These are phyloP conservation scores for Trametes cubensis DNA, from an alignment of 768 basidiomycete genomes.

Conservation along the genomic window DNA sequence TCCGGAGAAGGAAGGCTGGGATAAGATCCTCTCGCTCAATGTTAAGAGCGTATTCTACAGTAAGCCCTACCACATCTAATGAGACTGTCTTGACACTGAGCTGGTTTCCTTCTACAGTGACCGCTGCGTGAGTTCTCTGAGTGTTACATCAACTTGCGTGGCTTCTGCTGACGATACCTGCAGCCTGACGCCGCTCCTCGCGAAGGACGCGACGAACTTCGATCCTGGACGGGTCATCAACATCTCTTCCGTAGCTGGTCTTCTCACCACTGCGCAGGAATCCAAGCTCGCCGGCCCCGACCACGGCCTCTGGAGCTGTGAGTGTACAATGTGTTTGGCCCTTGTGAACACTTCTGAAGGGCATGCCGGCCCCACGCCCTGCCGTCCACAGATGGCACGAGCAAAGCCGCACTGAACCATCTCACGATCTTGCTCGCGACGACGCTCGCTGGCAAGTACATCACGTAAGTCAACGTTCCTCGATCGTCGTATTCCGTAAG, in stretches of 20 bases:
- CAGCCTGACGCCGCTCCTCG: conserved; percentile 61
- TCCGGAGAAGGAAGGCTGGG: conserved; percentile 86
- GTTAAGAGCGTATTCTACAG: conserved; percentile 86
- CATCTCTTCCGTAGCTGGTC: conserved; percentile 71
- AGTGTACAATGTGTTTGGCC: conserved; percentile 34
- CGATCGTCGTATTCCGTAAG: background rate
- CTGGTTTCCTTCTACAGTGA: conserved; percentile 44
- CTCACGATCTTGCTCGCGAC: conserved; percentile 72
- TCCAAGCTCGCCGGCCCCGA: conserved; percentile 52
- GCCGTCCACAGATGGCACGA: conserved; percentile 61
- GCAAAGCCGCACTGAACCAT: conserved; percentile 88
- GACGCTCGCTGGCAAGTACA: conserved; percentile 58
- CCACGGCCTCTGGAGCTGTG: conserved; percentile 79
- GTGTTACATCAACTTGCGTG: too few species aligned
- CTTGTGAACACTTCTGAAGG: background rate
- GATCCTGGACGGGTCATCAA: conserved; percentile 83
- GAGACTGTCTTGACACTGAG: background rate
- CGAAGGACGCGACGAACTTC: conserved; percentile 60
- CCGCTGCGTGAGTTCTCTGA: conserved; percentile 50
- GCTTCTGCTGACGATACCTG: background rate
- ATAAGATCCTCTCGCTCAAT: conserved; percentile 79
- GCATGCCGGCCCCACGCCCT: conserved; percentile 1
- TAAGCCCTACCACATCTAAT: conserved; percentile 41
- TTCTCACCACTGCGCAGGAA: conserved; percentile 55
- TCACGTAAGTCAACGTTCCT: conserved; percentile 56